Conservation (phyloP, 2,329 filamentous ascomycete species). For the Diaporthe batatas region DNA sequence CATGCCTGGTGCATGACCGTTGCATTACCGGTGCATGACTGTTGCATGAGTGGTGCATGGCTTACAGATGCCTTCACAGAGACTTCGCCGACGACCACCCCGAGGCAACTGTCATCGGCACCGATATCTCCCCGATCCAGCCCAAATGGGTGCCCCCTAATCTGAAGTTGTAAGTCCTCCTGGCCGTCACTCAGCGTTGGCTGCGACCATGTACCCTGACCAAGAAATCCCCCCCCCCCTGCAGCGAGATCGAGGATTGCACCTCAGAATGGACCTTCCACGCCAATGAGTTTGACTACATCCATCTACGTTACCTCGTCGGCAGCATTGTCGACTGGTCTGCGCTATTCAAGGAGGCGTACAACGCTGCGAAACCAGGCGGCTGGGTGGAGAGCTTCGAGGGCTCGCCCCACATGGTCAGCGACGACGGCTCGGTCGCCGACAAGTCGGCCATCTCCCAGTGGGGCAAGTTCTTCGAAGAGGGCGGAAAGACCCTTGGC, state of each 20-base stretch:
- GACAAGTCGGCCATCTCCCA: constrained; percentile 44
- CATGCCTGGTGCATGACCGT: neutral
- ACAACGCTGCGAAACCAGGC: constrained; percentile 65
- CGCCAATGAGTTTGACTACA: constrained; percentile 65
- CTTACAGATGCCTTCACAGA: constrained; percentile 50
- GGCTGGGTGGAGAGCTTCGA: constrained; percentile 53
- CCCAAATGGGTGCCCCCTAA: constrained; percentile 70
- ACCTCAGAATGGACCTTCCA: constrained; percentile 63
- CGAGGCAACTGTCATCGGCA: constrained; percentile 61
- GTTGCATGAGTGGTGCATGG: neutral
- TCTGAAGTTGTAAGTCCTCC: constrained; percentile 53
- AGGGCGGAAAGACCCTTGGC: constrained; percentile 59
- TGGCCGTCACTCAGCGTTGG: neutral
- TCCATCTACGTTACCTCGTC: constrained; percentile 67
- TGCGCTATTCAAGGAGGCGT: constrained; percentile 62
- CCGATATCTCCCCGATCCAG: constrained; percentile 70
- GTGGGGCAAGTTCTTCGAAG: constrained; percentile 49
- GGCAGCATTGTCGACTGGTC: constrained; percentile 67
- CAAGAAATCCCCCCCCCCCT: neutral
- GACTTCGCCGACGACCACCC: constrained; percentile 62
- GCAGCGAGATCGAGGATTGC: constrained; percentile 70
- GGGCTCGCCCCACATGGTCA: constrained; percentile 40
- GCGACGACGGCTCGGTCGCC: constrained; percentile 47
- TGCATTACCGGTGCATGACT: neutral
- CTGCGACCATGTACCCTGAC: neutral